Conservation (phyloP, 306 rosid species). For the Cicer pinnatifidum region DNA sequence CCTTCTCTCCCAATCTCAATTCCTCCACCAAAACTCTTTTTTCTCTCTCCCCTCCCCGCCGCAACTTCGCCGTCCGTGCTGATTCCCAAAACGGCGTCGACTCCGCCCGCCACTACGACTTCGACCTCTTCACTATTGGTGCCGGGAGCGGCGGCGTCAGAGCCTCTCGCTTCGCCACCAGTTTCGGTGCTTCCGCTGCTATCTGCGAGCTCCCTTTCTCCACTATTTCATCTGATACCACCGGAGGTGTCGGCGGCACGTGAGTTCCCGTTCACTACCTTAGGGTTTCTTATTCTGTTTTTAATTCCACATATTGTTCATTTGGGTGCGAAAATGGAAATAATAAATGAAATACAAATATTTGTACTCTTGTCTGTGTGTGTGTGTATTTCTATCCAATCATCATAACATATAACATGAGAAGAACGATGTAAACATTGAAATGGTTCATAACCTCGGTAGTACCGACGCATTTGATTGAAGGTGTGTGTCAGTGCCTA, state of each 20-base stretch:
- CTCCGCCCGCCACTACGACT: constrained; percentile 60
- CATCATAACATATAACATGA: constrained; percentile 1
- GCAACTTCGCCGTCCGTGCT: constrained; percentile 50
- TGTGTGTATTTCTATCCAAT: background rate
- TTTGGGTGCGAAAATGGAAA: background rate
- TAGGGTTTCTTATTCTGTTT: constrained; percentile 9
- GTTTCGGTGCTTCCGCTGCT: constrained; percentile 75
- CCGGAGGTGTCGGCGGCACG: constrained; percentile 99
- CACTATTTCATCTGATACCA: constrained; percentile 76
- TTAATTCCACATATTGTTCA: background rate
- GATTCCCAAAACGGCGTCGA: constrained; percentile 62
- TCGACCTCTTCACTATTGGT: constrained; percentile 92
- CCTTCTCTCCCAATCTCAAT: background rate
- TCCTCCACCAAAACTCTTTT: constrained; percentile 42
- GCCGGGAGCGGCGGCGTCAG: constrained; percentile 97
- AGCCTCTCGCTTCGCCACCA: constrained; percentile 82
- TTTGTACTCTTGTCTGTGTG: too few species aligned
- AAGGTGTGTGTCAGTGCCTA: too few species aligned
- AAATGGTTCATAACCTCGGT: too few species aligned
- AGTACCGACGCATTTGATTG: too few species aligned
- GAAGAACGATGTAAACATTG: background rate
- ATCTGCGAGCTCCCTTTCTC: constrained; percentile 96
- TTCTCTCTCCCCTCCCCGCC: constrained; percentile 39
- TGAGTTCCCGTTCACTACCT: constrained; percentile 43
- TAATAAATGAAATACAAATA: too few species aligned